Evolutionary conservation across 306 rosid species (phyloP), one percentile per base, ranked within the genome.

Genomic region (Lagenaria siceraria): DNA sequence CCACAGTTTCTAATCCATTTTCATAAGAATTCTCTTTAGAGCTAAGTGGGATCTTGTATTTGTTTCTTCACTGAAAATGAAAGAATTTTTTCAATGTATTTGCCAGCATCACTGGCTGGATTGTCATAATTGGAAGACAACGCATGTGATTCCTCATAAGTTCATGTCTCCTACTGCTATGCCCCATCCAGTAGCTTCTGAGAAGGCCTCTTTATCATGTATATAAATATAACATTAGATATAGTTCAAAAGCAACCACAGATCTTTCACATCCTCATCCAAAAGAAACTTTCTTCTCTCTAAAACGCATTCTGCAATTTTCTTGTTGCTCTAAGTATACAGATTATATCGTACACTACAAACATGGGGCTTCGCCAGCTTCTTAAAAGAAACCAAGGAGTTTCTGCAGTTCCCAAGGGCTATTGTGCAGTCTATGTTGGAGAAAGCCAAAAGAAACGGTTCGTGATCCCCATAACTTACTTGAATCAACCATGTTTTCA

Each of bases 401-500:
- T 53, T 74, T 74, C 77, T 14, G 40, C 77, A 7, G 48, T 74
- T 74, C 63, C 61, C 13, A 74, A 51, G 42, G 77, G 77, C 21
- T 52, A 74, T 10, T 74, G 77, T 52, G 63, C 62, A 29, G 77
- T 74, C 42, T 74, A 74, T 31, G 77, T 53, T 18, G 77, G 77
- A 18, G 63, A 74, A 46, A 19, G 51, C 25, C 53, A 17, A 19
- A 74, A 74, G 61, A 74, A 49, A 27, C 74, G 74, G 9, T 68
- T 68, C 21, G 14, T 68, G 74, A 74, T 74, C 63, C 77, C 63
- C 2, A 18, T 74, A 6, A 10, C 48, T 42, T 42, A 42, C 46
- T 64, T 35, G 71, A 64, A 43, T 64, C 71, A 33, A 33, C 71
- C 71, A 33, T 35, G 25, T 33, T 64, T 64, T 4, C 43, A 35